phyloP scores from a whole-genome alignment of 805 yeast genomes.

The Peterozyma xylosa region DNA sequence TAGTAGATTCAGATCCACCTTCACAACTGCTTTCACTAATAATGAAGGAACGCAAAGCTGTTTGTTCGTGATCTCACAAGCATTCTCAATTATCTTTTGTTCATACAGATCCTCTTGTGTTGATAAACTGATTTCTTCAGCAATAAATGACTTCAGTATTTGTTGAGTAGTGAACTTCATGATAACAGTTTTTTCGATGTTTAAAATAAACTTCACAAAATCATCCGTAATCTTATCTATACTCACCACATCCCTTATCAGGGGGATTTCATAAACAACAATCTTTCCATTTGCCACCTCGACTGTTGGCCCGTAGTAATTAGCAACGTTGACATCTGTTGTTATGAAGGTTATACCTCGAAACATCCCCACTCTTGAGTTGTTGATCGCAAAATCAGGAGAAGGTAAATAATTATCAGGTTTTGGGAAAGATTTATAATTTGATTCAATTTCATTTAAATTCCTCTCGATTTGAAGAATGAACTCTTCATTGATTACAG shows the following conservation, averaged over 20 bases:
- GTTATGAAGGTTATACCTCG: constrained; percentile 2
- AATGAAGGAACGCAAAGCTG: constrained; percentile 5
- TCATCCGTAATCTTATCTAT: not conserved
- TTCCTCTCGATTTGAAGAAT: not conserved
- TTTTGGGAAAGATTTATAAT: constrained; percentile 2
- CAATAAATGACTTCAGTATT: not conserved
- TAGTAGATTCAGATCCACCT: not conserved
- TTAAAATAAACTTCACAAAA: not conserved
- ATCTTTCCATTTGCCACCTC: constrained; percentile 4
- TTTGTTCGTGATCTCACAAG: not conserved
- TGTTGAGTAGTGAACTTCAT: constrained; percentile 3
- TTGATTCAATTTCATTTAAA: not conserved
- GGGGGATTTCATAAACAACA: not conserved
- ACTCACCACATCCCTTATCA: not conserved
- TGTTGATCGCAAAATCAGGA: not conserved
- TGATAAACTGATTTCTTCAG: not conserved
- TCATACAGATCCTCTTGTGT: not conserved
- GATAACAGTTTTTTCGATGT: not conserved
- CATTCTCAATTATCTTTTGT: not conserved
- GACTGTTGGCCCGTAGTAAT: not conserved
- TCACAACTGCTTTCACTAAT: constrained; percentile 2
- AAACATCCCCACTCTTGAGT: constrained; percentile 2
- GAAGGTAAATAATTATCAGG: not conserved
- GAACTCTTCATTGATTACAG: constrained; percentile 3
- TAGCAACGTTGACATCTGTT: constrained; percentile 1